These are phyloP conservation scores for Trichophyton rubrum DNA, from an alignment of 2,329 filamentous ascomycete genomes.

Conservation along the genomic window DNA sequence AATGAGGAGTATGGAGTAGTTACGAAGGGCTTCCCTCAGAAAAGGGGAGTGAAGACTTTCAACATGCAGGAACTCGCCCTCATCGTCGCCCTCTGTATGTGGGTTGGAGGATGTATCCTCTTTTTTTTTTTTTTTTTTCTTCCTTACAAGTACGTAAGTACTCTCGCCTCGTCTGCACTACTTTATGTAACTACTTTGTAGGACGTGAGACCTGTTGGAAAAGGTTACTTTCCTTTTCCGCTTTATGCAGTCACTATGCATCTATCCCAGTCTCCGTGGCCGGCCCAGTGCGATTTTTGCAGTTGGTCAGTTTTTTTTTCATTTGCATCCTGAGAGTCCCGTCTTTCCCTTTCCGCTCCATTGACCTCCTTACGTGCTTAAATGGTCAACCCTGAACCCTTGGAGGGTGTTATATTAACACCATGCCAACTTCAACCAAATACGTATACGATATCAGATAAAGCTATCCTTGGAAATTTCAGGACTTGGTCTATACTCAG, in stretches of 20 bases:
- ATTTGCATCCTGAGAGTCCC: no score
- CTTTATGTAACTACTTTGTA: not conserved
- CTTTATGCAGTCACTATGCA: conserved; percentile 4
- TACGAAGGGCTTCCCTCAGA: not conserved
- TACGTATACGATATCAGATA: conserved; percentile 2
- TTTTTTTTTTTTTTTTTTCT: not conserved
- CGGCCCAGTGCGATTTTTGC: conserved; percentile 1
- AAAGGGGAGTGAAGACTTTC: not conserved
- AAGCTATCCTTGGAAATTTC: not conserved
- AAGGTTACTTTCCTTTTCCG: not conserved
- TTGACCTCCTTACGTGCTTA: no score
- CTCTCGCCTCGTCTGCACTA: conserved; percentile 1
- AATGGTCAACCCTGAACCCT: not conserved
- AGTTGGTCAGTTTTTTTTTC: not conserved
- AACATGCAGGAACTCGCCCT: not conserved
- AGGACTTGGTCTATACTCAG: not conserved
- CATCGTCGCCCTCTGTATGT: not conserved
- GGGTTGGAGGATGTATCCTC: not conserved
- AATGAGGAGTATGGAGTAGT: not conserved
- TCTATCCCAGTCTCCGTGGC: conserved; percentile 1
- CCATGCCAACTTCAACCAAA: not conserved
- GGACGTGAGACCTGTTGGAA: conserved; percentile 4
- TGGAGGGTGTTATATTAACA: not conserved
- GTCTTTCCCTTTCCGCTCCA: no score
- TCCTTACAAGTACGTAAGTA: not conserved